These are phyloP conservation scores for Teunomyces pallodes DNA, from an alignment of 805 yeast genomes.

Conservation along the genomic window DNA sequence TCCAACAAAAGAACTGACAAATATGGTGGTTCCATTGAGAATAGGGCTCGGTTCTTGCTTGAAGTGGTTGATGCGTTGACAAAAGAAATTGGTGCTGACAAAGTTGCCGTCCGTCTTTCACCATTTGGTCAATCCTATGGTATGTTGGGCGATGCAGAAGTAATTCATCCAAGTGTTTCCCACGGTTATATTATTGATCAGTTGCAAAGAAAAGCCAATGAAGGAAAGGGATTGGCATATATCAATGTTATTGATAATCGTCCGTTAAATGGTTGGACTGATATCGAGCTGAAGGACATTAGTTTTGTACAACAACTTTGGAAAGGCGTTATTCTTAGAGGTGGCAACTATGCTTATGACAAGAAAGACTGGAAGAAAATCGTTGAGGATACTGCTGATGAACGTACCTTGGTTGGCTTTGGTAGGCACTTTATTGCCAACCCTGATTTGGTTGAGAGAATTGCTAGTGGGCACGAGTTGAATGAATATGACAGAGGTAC, in stretches of 20 bases:
- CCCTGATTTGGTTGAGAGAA: slow-evolving; percentile 51
- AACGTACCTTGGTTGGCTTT: slow-evolving; percentile 31
- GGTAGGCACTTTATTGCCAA: slow-evolving; percentile 54
- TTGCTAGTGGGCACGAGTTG: slow-evolving; percentile 39
- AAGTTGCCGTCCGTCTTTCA: slow-evolving; percentile 47
- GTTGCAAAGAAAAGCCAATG: slow-evolving; percentile 34
- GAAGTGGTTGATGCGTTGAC: slow-evolving; percentile 53
- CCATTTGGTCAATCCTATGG: slow-evolving; percentile 39
- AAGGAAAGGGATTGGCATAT: slow-evolving; percentile 23
- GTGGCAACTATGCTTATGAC: slow-evolving; percentile 22
- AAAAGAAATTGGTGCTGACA: slow-evolving; percentile 52
- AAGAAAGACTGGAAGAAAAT: slow-evolving; percentile 17
- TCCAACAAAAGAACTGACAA: slow-evolving; percentile 39
- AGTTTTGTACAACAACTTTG: slow-evolving; percentile 26
- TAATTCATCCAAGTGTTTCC: slow-evolving; percentile 34
- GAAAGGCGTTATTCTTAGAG: slow-evolving; percentile 29
- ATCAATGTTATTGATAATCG: slow-evolving; percentile 38
- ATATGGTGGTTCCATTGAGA: slow-evolving; percentile 46
- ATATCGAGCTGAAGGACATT: slow-evolving; percentile 15
- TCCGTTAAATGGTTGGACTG: background rate
- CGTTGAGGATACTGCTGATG: slow-evolving; percentile 12
- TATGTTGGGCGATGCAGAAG: slow-evolving; percentile 29
- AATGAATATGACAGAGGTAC: slow-evolving; percentile 46
- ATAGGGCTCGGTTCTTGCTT: slow-evolving; percentile 36
- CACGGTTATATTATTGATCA: slow-evolving; percentile 41